Evolutionary conservation across 257 asterid genomes (phyloP).

Genomic region (Scutellaria baicalensis): DNA sequence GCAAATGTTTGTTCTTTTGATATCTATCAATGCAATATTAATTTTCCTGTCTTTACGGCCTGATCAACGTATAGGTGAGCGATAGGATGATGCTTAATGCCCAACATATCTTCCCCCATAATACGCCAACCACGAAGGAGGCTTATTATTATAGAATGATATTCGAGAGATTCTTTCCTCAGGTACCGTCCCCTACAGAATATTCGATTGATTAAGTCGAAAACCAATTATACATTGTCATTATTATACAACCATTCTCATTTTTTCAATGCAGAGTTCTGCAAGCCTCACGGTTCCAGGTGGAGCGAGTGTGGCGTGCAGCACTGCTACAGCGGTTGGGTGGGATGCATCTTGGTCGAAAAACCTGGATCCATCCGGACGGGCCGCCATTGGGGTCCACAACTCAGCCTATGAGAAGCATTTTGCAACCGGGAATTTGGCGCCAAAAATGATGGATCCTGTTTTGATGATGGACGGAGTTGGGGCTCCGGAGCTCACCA

Average conservation of each 20-base stretch:
- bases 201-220: not conserved
- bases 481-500: constrained; percentile 44
- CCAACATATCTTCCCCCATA: constrained; percentile 69
- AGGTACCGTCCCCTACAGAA: constrained; percentile 34
- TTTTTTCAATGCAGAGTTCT: constrained; percentile 50
- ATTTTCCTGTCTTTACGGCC: too few relatives aligned
- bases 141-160: constrained; percentile 87
- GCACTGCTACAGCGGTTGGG: constrained; percentile 74
- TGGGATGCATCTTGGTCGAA: constrained; percentile 95
- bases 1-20: not conserved
- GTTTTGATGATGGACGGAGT: constrained; percentile 38
- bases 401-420: constrained; percentile 60
- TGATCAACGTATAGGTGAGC: constrained; percentile 43
- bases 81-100: constrained; percentile 93
- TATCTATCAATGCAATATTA: too few relatives aligned
- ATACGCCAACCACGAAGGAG: constrained; percentile 86
- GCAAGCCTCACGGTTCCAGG: constrained; percentile 83
- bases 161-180: constrained; percentile 93
- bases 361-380: constrained; percentile 84
- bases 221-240: not conserved
- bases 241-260: not conserved
- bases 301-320: constrained; percentile 89
- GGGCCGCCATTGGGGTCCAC: constrained; percentile 93
- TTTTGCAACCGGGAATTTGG: constrained; percentile 29
- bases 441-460: constrained; percentile 22